phyloP scores from a whole-genome alignment of 805 yeast species.

The Torulaspora maleeae region DNA sequence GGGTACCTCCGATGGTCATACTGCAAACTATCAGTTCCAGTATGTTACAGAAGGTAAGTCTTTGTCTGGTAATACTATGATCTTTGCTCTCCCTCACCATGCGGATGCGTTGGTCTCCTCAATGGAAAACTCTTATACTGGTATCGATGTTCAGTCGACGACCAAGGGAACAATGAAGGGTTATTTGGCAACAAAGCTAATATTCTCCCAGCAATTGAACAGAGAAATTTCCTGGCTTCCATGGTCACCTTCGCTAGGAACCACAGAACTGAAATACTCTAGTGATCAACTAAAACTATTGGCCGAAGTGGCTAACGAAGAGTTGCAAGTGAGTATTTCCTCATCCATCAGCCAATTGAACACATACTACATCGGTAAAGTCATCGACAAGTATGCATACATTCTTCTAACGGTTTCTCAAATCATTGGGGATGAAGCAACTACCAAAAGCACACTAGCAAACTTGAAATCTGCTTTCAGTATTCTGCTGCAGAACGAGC shows the following conservation, averaged over 20 bases:
- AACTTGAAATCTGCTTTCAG: constrained; percentile 44
- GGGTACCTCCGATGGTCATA: constrained; percentile 44
- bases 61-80: constrained; percentile 41
- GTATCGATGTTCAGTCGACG: constrained; percentile 42
- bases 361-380: constrained; percentile 51
- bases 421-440: constrained; percentile 42
- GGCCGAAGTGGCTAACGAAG: constrained; percentile 44
- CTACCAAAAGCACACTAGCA: constrained; percentile 36
- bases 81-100: constrained; percentile 55
- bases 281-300: constrained; percentile 41
- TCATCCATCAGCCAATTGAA: constrained; percentile 39
- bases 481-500: constrained; percentile 39
- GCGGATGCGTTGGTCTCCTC: constrained; percentile 36
- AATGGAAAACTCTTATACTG: constrained; percentile 37
- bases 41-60: constrained; percentile 52
- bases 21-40: constrained; percentile 45
- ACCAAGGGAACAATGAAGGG: constrained; percentile 51
- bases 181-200: constrained; percentile 38
- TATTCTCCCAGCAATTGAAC: constrained; percentile 39
- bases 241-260: constrained; percentile 36
- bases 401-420: constrained; percentile 49
- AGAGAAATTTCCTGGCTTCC: constrained; percentile 43
- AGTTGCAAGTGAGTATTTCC: constrained; percentile 45
- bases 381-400: constrained; percentile 53
- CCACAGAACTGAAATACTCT: constrained; percentile 38